Percentiles rank a stretch among this genome's conserved stretches.
Evolutionary conservation across 768 basidiomycete genomes (phyloP).

Genomic region (Ramaria sp.): DNA sequence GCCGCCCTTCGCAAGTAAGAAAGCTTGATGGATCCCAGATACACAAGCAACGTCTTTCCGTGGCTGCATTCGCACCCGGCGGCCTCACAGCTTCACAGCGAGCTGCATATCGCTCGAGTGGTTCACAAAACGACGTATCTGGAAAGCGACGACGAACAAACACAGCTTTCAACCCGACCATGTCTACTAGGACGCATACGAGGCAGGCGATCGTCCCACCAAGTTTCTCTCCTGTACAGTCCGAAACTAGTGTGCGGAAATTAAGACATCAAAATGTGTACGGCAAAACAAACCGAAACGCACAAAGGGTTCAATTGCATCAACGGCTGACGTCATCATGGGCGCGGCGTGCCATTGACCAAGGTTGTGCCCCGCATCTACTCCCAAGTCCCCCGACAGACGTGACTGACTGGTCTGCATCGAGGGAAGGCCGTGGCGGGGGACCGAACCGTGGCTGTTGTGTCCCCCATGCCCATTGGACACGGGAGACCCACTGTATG

Average conservation of each 20-base stretch:
- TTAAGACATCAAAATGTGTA: not conserved
- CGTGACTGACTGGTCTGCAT: constrained; percentile 25
- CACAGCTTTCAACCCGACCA: constrained; percentile 19
- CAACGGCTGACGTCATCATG: constrained; percentile 30
- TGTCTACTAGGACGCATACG: constrained; percentile 40
- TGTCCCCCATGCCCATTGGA: not conserved
- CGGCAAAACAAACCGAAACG: constrained; percentile 20
- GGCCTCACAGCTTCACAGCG: too few relatives aligned
- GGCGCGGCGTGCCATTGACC: constrained; percentile 46
- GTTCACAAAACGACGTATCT: constrained; percentile 17
- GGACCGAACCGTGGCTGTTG: too few relatives aligned
- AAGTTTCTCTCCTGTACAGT: constrained; percentile 37
- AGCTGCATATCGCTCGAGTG: not conserved
- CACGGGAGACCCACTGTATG: constrained; percentile 13
- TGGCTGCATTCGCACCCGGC: too few relatives aligned
- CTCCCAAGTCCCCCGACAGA: constrained; percentile 33
- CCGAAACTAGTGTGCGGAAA: constrained; percentile 22
- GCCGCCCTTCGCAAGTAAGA: constrained; percentile 13
- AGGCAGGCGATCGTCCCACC: constrained; percentile 35
- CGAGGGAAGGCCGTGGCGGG: constrained; percentile 14
- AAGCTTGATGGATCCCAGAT: constrained; percentile 33
- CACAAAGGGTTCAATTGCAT: constrained; percentile 59
- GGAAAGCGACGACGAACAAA: constrained; percentile 26
- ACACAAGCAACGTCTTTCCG: constrained; percentile 17
- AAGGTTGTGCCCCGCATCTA: constrained; percentile 35